A percentile compares a stretch with the other conserved stretches of the same genome.
Evolutionary conservation across 805 yeast species (phyloP).

Genomic region (Candida koratica): DNA sequence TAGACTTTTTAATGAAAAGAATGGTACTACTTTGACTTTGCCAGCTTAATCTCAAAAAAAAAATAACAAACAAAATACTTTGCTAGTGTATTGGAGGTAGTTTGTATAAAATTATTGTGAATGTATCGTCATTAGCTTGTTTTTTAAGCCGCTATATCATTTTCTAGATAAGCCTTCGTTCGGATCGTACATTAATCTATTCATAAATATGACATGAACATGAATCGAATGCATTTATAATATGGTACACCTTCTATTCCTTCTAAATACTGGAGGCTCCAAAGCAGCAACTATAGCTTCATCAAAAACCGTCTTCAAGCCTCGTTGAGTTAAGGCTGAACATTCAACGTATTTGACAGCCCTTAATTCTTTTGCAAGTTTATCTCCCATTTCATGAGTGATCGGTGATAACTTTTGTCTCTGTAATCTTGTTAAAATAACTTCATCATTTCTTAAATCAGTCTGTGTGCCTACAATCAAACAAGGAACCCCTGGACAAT

Average conservation of each 20-base stretch:
- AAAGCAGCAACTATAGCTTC: constrained; percentile 98
- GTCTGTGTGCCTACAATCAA: constrained; percentile 95
- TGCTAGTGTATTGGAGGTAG: background rate
- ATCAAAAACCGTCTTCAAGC: constrained; percentile 95
- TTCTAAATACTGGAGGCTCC: constrained; percentile 89
- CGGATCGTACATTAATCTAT: constrained; percentile 8
- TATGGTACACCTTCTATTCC: constrained; percentile 79
- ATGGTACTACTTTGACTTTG: constrained; percentile 9
- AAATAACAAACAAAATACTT: too few species aligned
- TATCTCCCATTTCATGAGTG: constrained; percentile 82
- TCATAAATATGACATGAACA: constrained; percentile 7
- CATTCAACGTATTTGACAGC: constrained; percentile 98
- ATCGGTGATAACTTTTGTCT: constrained; percentile 89
- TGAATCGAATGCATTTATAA: constrained; percentile 37
- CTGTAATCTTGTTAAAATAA: constrained; percentile 81
- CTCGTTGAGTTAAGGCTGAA: constrained; percentile 95
- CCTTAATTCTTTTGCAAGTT: constrained; percentile 86
- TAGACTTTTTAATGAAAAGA: constrained; percentile 11
- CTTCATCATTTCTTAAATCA: constrained; percentile 90
- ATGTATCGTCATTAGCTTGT: too few species aligned
- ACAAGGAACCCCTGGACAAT: constrained; percentile 98
- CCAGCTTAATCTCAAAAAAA: background rate
- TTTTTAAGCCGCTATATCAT: too few species aligned
- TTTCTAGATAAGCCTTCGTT: background rate
- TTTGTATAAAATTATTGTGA: background rate